Base-by-base conservation (phyloP, 2,329 filamentous ascomycete genomes). In the Ceratocystis variospora region DNA sequence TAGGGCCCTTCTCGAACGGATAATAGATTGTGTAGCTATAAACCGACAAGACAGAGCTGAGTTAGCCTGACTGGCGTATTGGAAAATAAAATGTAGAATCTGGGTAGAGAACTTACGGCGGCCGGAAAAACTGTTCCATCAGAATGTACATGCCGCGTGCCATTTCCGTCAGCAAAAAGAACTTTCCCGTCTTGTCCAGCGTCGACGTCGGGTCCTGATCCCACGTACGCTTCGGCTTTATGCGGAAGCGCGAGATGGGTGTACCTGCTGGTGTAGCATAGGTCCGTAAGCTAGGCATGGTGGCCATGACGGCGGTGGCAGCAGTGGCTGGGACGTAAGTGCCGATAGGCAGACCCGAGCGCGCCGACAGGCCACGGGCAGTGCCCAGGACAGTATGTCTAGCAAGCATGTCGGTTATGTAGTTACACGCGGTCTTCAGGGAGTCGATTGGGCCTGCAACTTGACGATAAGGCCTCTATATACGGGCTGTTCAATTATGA, bases 1-100 rank as follows among this genome's bases (percentile, higher is more conserved):
- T 96, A 68, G 94, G 94, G 61, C 94, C 94, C 83, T 99, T 99
- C 77, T 99, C 94, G 78, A 96, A 99, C 55, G 94, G 94, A 75
- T 99, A 99, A 81, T 86, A 96, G 74, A 99, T 99, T 63, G 94
- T 99, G 78, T 97, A 96, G 72, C 92, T 96, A 68, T 33, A n/a
- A 25, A 22, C 5, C 57, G 61, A 17, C 17, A 65, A 69, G 64
- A 70, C 65, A 5, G 8, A 55, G 12, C 5, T 6, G 50, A 8
- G n/a, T 28, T 28, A 55, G n/a, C 12, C 8, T 59, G 55, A n/a
- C 19, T 33, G 46, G 4, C 31, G 41, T 12, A 48, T 17, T 2
- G 17, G 8, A 55, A n/a, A 2, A 31, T 41, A 8, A 37, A 22
- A 64, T 57, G 5, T 15, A 12, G 8, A 22, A 55, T 7, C 10